These are phyloP conservation scores for Yamadazyma sp. DNA, from an alignment of 805 yeast species.

Conservation along the genomic window DNA sequence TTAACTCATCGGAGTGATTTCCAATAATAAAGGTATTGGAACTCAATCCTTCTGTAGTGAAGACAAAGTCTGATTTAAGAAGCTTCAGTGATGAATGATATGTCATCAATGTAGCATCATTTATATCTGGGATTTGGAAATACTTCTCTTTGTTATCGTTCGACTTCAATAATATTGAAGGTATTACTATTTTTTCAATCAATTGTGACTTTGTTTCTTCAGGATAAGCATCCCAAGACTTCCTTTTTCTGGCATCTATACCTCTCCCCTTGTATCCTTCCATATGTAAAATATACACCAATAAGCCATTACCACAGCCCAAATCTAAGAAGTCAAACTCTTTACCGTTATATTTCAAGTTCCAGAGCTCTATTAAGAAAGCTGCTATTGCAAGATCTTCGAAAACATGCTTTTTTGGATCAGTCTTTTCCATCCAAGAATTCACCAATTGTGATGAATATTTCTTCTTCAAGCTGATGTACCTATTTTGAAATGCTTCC, in stretches of 20 bases:
- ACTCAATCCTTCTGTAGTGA: slow-evolving; percentile 64
- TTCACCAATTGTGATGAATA: slow-evolving; percentile 74
- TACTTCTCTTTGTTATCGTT: slow-evolving; percentile 59
- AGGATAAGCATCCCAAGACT: slow-evolving; percentile 83
- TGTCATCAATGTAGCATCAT: slow-evolving; percentile 43
- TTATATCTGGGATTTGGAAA: slow-evolving; percentile 46
- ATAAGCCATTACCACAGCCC: slow-evolving; percentile 93
- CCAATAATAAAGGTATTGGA: slow-evolving; percentile 80
- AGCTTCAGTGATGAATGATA: slow-evolving; percentile 54
- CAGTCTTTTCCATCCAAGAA: slow-evolving; percentile 90
- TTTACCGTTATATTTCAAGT: slow-evolving; percentile 36
- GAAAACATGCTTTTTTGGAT: slow-evolving; percentile 92
- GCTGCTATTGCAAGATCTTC: slow-evolving; percentile 97
- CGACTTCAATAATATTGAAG: slow-evolving; percentile 66
- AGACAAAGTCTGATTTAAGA: slow-evolving; percentile 46
- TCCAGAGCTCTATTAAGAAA: slow-evolving; percentile 86
- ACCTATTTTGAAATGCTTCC: slow-evolving; percentile 77
- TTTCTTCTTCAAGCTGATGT: slow-evolving; percentile 75
- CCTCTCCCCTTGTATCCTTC: slow-evolving; percentile 87
- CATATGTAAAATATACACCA: slow-evolving; percentile 67
- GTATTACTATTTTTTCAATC: slow-evolving; percentile 80
- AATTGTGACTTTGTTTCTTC: slow-evolving; percentile 53
- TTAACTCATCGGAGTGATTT: slow-evolving; percentile 91
- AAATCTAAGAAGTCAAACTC: slow-evolving; percentile 76
- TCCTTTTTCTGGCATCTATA: slow-evolving; percentile 84